Evolutionary conservation across 2,329 filamentous ascomycete genomes (phyloP).

Genomic region (Botrytis galanthina): DNA sequence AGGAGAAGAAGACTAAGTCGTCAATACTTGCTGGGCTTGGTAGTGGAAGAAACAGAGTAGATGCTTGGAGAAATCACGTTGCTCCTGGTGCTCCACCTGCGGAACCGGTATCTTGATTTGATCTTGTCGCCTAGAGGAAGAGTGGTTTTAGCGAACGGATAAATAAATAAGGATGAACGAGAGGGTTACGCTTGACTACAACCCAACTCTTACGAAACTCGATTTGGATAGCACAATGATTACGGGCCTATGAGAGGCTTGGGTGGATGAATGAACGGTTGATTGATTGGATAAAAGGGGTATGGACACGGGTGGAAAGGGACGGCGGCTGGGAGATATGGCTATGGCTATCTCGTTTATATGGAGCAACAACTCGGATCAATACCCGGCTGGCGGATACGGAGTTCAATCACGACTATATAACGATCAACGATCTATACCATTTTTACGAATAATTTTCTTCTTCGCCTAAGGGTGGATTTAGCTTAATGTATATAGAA

Average conservation of each 20-base stretch:
- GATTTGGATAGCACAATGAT: background rate
- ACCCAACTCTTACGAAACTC: too few species aligned
- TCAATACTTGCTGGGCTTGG: conserved; percentile 35
- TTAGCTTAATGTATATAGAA: conserved; percentile 2
- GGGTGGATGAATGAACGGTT: background rate
- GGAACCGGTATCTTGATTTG: conserved; percentile 31
- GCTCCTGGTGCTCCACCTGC: conserved; percentile 33
- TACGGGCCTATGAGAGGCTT: background rate
- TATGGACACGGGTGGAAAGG: background rate
- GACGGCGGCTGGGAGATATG: background rate
- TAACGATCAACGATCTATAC: conserved; percentile 8
- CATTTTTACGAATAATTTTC: conserved; percentile 1
- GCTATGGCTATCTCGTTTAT: background rate
- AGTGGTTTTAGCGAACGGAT: background rate
- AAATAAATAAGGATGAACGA: background rate
- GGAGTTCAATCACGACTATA: conserved; percentile 4
- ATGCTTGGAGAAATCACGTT: conserved; percentile 37
- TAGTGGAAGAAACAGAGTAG: conserved; percentile 33
- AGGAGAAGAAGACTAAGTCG: conserved; percentile 10
- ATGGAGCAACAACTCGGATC: conserved; percentile 4
- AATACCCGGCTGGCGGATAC: conserved; percentile 7
- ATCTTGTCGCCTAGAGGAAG: background rate
- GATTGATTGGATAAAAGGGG: background rate
- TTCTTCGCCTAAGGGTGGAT: background rate
- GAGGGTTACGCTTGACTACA: background rate